phyloP scores from a whole-genome alignment of 495 filamentous ascomycete genomes.

The Annulohypoxylon bovei region DNA sequence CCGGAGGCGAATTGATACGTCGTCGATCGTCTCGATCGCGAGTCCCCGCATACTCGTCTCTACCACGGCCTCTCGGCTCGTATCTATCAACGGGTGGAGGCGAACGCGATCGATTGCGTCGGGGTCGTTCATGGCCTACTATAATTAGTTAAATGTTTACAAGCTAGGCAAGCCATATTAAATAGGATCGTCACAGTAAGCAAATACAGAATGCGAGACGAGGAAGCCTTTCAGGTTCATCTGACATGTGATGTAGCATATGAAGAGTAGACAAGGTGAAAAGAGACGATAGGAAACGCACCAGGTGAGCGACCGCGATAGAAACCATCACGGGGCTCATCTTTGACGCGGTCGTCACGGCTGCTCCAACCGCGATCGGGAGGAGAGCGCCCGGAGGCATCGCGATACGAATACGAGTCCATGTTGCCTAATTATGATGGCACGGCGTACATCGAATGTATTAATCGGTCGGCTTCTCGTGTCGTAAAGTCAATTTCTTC shows the following conservation, averaged over 20 bases:
- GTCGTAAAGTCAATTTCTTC: not conserved
- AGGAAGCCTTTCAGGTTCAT: not conserved
- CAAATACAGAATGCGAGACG: not conserved
- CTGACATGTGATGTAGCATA: constrained; percentile 1
- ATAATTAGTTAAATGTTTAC: constrained; percentile 31
- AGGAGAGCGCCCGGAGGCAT: constrained; percentile 59
- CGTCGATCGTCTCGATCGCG: constrained; percentile 65
- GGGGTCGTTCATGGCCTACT: constrained; percentile 53
- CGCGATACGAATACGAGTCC: constrained; percentile 60
- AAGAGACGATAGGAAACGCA: constrained; percentile 50
- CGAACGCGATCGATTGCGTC: constrained; percentile 74
- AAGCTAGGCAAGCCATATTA: not conserved
- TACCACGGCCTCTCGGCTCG: constrained; percentile 70
- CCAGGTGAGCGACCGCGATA: constrained; percentile 67
- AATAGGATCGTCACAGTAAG: not conserved
- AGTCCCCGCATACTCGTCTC: constrained; percentile 73
- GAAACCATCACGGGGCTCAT: constrained; percentile 61
- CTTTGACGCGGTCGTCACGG: constrained; percentile 61
- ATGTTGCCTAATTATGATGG: constrained; percentile 39
- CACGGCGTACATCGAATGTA: not conserved
- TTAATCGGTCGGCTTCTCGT: not conserved
- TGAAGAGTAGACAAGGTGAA: constrained; percentile 25
- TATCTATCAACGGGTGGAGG: constrained; percentile 76
- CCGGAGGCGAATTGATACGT: constrained; percentile 68
- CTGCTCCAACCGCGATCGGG: constrained; percentile 59